phyloP scores from a whole-genome alignment of 75 land plant genomes.

The Cupressus sempervirens region DNA sequence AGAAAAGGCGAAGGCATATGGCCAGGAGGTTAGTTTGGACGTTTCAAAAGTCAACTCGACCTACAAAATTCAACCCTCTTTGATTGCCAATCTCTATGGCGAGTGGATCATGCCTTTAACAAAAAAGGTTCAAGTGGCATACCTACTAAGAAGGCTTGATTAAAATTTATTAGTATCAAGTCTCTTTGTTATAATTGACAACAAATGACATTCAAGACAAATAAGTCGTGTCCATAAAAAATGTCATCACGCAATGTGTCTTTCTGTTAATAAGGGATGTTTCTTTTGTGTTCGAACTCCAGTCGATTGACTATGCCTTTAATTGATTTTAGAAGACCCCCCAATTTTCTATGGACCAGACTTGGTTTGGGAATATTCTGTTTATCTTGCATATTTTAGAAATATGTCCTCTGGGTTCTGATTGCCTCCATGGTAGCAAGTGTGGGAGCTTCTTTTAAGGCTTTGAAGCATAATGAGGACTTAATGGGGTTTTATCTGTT shows the following conservation, averaged over 20 bases:
- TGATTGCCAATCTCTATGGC: slow-evolving; percentile 76
- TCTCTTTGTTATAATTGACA: not conserved
- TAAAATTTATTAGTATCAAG: slow-evolving; percentile 11
- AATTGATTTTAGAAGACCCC: not conserved
- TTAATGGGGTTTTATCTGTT: not conserved
- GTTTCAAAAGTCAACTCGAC: slow-evolving; percentile 20
- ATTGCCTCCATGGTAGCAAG: not conserved
- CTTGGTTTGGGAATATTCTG: not conserved
- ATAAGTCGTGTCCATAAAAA: not conserved
- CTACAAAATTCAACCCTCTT: slow-evolving; percentile 68
- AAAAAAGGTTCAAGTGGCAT: slow-evolving; percentile 83
- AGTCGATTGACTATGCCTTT: not conserved
- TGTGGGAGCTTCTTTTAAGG: not conserved
- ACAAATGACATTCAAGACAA: not conserved
- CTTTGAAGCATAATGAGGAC: not conserved
- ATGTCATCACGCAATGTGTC: not conserved
- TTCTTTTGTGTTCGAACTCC: not conserved
- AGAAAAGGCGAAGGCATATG: slow-evolving; percentile 69
- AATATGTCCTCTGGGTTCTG: not conserved
- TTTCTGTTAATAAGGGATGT: not conserved
- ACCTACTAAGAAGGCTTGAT: slow-evolving; percentile 81
- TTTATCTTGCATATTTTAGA: not conserved
- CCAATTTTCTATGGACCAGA: not conserved
- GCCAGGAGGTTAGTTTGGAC: slow-evolving; percentile 40
- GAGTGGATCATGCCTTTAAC: slow-evolving; percentile 99